Evolutionary conservation across 2,329 filamentous ascomycete genomes (phyloP), one percentile per base, ranked within the genome.

Genomic region (Xylariaceae sp.): DNA sequence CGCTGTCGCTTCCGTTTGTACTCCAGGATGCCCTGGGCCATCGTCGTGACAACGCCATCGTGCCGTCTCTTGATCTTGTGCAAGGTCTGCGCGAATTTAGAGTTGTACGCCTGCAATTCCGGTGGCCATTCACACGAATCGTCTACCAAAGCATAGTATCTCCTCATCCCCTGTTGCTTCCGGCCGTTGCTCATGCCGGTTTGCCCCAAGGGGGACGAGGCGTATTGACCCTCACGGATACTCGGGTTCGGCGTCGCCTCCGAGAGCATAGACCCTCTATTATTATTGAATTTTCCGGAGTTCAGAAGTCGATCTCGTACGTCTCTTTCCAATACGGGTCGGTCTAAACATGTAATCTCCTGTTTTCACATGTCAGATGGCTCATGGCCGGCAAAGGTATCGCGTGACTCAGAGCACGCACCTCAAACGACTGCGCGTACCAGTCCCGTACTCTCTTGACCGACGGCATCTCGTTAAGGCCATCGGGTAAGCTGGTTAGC

Each of bases 401-500:
- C 50, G 46, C 56, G 56, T 50, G 50, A 48, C 48, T 57, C 51
- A 45, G 55, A 41, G 44, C 49, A 50, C 83, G 67, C 84, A 96
- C 93, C 86, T 99, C 95, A 71, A 99, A 99, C 49, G 95, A 99
- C 79, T 99, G 95, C 62, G 93, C 95, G 75, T 99, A 99, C 95
- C 95, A 99, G 71, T 98, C 93, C 73, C 93, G 89, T 65, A 99
- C 95, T 70, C 89, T 91, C 73, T 89, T 88, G 65, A 99, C 96
- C 10, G 95, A 98, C 40, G 93, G 91, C 95, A 99, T 98, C 66
- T 98, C 93, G 73, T 91, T 96, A 60, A 99, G 84, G 53, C 95
- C 95, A 82, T 99, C 95, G 37, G 95, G 95, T 2, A 99, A 81
- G 70, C 91, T 90, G 60, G 89, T 87, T 55, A 99, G 85, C 78